Base-by-base conservation (phyloP, 1,284 basidiomycete species). In the Ceratobasidium sp. region DNA sequence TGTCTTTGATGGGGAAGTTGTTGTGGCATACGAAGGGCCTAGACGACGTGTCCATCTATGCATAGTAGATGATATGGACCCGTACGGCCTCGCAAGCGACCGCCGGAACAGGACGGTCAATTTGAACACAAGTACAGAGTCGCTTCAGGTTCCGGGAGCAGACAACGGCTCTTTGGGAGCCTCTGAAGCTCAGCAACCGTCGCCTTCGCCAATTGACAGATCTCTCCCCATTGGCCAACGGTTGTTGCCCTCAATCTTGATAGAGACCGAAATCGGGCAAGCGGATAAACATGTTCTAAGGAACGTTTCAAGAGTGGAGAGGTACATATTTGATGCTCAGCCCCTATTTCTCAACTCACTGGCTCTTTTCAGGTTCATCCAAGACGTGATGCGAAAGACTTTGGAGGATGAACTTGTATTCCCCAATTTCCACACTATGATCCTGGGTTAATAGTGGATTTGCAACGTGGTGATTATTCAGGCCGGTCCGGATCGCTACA, bases 261-360 rank as follows among this genome's bases (percentile, higher is more conserved):
- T 99, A 79, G 97, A 99, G 81, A 94, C 92, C 78, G 94, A 97
- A 82, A 97, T 99, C 64, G 97, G 97, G 0, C 94, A 98, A 83
- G 85, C 91, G 32, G 96, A 98, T 79, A 97, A 96, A 76, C 96
- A 98, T 82, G 93, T 97, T 1, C 80, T 99, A 76, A 93, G 95
- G 80, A 99, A 99, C 76, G 97, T 99, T 21, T 96, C 94, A 2
- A 91, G 97, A 75, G 94, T 99, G 39, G 97, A 99, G 81, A 86
- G 92, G 65, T 69, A 34, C 34, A 52, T 21, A 41, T 69, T 34
- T 55, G 26, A 36, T n/a, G 28, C 21, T 26, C n/a, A 39, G 28
- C 26, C n/a, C 48, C 23, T 18, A 12, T 18, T 53, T 10, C 28
- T 52, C 36, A 36, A 41, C 28, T 21, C 4, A 36, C 34, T 28